Percentiles rank a stretch among this genome's conserved stretches.
Evolutionary conservation across 139 green algal species (phyloP).

Genomic region (Bryopsis sp.): DNA sequence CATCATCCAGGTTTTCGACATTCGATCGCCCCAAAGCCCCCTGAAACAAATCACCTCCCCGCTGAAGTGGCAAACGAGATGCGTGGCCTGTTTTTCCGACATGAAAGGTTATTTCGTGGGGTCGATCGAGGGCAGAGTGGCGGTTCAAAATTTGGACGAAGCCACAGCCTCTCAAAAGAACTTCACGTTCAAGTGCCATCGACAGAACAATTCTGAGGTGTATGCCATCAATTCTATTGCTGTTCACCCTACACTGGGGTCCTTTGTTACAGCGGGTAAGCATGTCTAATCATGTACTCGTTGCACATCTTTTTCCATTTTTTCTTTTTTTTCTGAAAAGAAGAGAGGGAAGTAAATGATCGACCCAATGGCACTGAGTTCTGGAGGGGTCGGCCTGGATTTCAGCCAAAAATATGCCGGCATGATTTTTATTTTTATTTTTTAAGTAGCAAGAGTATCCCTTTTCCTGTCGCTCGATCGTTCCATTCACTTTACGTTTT

Average conservation of each 20-base stretch:
- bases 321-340: too few relatives aligned
- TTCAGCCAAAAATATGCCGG: too few relatives aligned
- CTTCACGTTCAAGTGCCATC: constrained; percentile 92
- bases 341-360: too few relatives aligned
- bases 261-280: background rate
- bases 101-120: constrained; percentile 85
- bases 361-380: too few relatives aligned
- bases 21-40: constrained; percentile 44
- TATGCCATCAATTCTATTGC: background rate
- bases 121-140: constrained; percentile 85
- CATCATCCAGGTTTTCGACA: constrained; percentile 71
- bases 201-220: constrained; percentile 15
- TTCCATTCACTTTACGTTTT: too few relatives aligned
- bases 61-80: constrained; percentile 96
- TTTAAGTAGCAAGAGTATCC: too few relatives aligned
- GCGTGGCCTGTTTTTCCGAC: constrained; percentile 77
- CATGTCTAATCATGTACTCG: background rate
- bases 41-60: constrained; percentile 83
- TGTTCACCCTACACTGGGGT: background rate
- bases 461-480: too few relatives aligned
- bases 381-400: too few relatives aligned
- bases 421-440: too few relatives aligned
- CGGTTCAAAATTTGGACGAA: constrained; percentile 94
- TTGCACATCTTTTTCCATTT: too few relatives aligned
- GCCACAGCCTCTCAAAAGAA: constrained; percentile 58